A percentile compares a stretch with the other conserved stretches of the same genome.
phyloP scores from a whole-genome alignment of 345 rosid genomes.

The Psidium friedrichsthalianum region DNA sequence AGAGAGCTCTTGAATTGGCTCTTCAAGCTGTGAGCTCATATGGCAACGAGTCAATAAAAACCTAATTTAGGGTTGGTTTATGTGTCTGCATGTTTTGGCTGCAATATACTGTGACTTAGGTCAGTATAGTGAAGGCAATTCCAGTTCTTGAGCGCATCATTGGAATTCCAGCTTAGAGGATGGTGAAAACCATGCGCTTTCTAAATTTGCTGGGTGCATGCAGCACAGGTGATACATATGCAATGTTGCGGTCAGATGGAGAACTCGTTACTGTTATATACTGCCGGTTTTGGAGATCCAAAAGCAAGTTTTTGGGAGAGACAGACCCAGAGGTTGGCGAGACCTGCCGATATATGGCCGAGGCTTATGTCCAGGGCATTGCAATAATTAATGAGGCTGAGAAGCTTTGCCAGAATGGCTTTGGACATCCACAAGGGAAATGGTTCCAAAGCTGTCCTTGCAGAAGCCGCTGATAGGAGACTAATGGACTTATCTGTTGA shows the following conservation, averaged over 20 bases:
- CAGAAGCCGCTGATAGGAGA: conserved; percentile 81
- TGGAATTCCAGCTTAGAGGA: conserved; percentile 55
- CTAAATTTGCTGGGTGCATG: conserved; percentile 90
- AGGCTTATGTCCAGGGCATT: conserved; percentile 80
- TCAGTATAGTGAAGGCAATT: conserved; percentile 53
- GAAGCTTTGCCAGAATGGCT: conserved; percentile 61
- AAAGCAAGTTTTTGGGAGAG: conserved; percentile 68
- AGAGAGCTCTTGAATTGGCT: conserved; percentile 58
- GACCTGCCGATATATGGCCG: conserved; percentile 73
- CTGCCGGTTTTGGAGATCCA: conserved; percentile 78
- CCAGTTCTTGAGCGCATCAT: conserved; percentile 75
- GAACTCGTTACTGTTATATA: conserved; percentile 60
- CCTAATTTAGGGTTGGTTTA: conserved; percentile 50
- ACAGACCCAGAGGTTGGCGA: conserved; percentile 67
- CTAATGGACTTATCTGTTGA: conserved; percentile 78
- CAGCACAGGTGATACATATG: conserved; percentile 83
- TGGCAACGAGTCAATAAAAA: conserved; percentile 31
- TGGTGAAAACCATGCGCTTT: conserved; percentile 63
- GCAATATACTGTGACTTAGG: conserved; percentile 61
- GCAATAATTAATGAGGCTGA: conserved; percentile 79
- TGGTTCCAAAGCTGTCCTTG: conserved; percentile 39
- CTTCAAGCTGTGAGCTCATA: conserved; percentile 46
- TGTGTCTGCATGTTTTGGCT: conserved; percentile 77
- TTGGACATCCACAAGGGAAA: conserved; percentile 59
- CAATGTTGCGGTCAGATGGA: conserved; percentile 74